Evolutionary conservation across 805 yeast genomes (phyloP).

Genomic region (Lipomyces starkeyi): DNA sequence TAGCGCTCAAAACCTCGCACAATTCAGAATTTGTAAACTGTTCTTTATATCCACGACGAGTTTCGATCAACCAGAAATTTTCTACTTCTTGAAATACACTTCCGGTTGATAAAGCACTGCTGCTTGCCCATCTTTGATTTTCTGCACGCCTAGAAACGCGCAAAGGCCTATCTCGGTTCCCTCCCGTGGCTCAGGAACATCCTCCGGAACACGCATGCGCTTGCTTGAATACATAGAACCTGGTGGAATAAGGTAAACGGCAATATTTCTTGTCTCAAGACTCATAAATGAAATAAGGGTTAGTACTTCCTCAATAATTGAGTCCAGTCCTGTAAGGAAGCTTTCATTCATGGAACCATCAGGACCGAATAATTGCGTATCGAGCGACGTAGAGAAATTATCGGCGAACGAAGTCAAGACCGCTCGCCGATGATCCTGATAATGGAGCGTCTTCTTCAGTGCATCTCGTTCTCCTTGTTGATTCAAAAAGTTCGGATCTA

Average conservation of each 20-base stretch:
- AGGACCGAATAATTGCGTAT: background rate
- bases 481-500: background rate
- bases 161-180: background rate
- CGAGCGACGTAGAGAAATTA: background rate
- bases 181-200: background rate
- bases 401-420: background rate
- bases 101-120: slow-evolving; percentile 6
- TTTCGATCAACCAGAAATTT: no score
- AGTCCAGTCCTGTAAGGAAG: background rate
- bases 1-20: background rate
- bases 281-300: slow-evolving; percentile 3
- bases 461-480: background rate
- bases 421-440: background rate
- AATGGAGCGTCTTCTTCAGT: background rate
- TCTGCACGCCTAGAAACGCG: slow-evolving; percentile 9
- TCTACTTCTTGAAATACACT: background rate
- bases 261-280: slow-evolving; percentile 5
- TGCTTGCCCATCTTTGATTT: background rate
- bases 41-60: no score
- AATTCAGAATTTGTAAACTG: background rate
- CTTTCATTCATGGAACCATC: background rate
- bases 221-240: background rate
- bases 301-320: background rate
- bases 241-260: background rate
- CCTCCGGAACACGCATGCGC: slow-evolving; percentile 6